Evolutionary conservation across 2,329 filamentous ascomycete genomes (phyloP).

Genomic region (Aspergillus amoenus): DNA sequence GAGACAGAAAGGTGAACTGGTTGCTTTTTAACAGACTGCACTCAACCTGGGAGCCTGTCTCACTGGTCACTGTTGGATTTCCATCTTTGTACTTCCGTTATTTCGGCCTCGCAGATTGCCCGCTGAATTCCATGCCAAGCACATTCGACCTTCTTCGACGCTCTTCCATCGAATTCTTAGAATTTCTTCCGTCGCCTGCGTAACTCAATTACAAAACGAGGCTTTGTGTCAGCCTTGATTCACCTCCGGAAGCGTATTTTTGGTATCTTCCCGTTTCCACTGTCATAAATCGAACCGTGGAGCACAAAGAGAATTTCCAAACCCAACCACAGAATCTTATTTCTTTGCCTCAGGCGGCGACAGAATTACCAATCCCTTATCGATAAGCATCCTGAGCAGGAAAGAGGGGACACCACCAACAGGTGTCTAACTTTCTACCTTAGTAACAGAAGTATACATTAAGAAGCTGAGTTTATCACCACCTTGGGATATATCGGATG

Average conservation of each 20-base stretch:
- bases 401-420: not conserved
- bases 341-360: slow-evolving; percentile 12
- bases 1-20: not conserved
- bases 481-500: not conserved
- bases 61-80: slow-evolving; percentile 6
- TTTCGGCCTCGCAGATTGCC: slow-evolving; percentile 17
- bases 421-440: too few species aligned
- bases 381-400: slow-evolving; percentile 2
- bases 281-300: not conserved
- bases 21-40: slow-evolving; percentile 11
- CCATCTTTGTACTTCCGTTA: slow-evolving; percentile 15
- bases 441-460: not conserved
- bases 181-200: slow-evolving; percentile 20
- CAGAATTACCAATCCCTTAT: slow-evolving; percentile 8
- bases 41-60: not conserved
- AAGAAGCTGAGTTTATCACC: not conserved
- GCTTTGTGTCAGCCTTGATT: not conserved
- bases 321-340: not conserved
- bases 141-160: slow-evolving; percentile 29
- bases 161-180: slow-evolving; percentile 33
- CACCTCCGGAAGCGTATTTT: not conserved
- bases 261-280: not conserved
- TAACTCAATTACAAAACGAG: slow-evolving; percentile 11
- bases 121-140: slow-evolving; percentile 26
- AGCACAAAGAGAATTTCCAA: not conserved